Evolutionary conservation across 176 grass and related monocot genomes (phyloP), one percentile per base, ranked within the genome.

Genomic region (Phoenix roebelenii): DNA sequence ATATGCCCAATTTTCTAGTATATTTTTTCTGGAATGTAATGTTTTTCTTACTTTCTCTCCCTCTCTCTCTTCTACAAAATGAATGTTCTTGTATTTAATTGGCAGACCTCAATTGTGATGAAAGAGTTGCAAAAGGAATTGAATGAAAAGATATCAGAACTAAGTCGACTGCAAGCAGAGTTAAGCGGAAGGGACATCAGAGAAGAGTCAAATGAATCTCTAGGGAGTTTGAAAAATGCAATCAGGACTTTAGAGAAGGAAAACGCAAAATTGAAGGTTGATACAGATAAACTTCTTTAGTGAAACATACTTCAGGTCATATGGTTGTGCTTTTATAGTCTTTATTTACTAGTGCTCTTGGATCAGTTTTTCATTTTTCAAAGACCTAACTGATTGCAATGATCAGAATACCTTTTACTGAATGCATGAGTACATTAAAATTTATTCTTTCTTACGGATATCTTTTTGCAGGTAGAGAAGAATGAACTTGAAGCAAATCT

Each of bases 221-320:
- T 82, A 55, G 76, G 83, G 49, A 70, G 56, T 68, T 66, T 83
- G 25, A 88, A 76, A 81, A 80, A 17, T 30, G 69, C 65, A 70
- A 61, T 93, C 59, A 66, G 71, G 69, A 73, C 70, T 78, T 65
- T 93, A 51, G 73, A 93, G 69, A 85, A 88, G 76, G 94, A 98
- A 65, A 89, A 88, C 74, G 67, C 76, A 54, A 58, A 73, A 53
- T 50, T 98, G 25, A 92, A 92, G 88, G 94, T 98, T 15, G 85
- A 22, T 68, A 77, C 77, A 30, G 10, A 44, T 10, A 44, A 44
- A 44, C 35, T 44, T 44, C 35, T 44, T 44, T 44, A 44, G 7
- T 44, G 35, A 44, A 44, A 44, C 10, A 12, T 44, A 9, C 35
- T 44, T 12, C 35, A 44, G 35, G 35, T 44, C 35, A 12, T 44